Evolutionary conservation across 257 asterid species (phyloP).

Genomic region (Solanum medicagineum): DNA sequence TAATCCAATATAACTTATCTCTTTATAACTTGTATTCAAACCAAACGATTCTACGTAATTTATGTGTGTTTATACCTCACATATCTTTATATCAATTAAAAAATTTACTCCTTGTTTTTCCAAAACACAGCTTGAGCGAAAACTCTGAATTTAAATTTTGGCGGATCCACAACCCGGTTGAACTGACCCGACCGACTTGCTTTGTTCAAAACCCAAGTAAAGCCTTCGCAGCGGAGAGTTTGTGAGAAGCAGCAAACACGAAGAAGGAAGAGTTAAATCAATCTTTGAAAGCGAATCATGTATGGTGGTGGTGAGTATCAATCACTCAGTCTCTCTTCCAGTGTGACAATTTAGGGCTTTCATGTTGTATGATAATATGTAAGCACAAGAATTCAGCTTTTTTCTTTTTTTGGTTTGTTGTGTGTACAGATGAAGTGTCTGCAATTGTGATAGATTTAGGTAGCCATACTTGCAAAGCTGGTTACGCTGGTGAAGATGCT

Average conservation of each 20-base stretch:
- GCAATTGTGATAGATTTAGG: conserved; percentile 94
- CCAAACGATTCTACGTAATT: too few species aligned
- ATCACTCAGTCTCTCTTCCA: not conserved
- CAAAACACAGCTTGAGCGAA: not conserved
- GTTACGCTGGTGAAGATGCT: conserved; percentile 99
- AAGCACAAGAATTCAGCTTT: not conserved
- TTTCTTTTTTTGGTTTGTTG: not conserved
- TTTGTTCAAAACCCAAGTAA: not conserved
- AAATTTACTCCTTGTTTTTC: too few species aligned
- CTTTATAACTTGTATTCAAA: too few species aligned
- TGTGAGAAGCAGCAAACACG: not conserved
- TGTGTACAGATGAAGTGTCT: conserved; percentile 74
- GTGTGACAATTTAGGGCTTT: not conserved
- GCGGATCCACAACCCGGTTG: not conserved
- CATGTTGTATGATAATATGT: not conserved
- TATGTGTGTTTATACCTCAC: too few species aligned
- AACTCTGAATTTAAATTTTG: not conserved
- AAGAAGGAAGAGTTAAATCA: not conserved
- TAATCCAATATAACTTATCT: too few species aligned
- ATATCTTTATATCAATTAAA: too few species aligned
- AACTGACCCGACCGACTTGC: not conserved
- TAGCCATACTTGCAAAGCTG: conserved; percentile 97
- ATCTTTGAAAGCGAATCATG: conserved; percentile 1
- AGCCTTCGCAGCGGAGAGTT: not conserved
- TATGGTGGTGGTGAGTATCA: conserved; percentile 21